Conservation (phyloP, 441 rosid genomes). For the Erodium moschatum region DNA sequence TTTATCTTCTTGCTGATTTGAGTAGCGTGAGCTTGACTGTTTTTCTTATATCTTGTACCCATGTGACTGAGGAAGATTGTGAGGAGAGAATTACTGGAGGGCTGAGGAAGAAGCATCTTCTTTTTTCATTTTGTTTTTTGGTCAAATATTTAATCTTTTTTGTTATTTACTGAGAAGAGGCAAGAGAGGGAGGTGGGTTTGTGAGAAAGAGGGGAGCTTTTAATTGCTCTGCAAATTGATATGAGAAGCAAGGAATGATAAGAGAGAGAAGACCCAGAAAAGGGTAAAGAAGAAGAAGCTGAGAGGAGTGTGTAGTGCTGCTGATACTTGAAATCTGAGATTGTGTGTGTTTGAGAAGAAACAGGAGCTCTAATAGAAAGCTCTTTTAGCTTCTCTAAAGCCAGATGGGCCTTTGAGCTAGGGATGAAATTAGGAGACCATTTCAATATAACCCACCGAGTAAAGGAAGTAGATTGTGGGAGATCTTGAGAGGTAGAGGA, state of each 20-base stretch:
- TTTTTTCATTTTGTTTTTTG: neutral
- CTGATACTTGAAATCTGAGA: neutral
- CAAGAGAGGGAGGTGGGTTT: conserved; percentile 5
- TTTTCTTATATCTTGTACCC: neutral
- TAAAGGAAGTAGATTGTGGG: neutral
- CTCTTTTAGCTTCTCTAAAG: neutral
- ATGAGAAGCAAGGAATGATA: conserved; percentile 22
- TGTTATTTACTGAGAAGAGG: neutral
- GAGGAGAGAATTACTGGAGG: neutral
- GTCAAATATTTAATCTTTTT: neutral
- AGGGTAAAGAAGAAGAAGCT: neutral
- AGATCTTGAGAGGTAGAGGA: neutral
- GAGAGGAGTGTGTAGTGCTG: neutral
- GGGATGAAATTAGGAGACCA: too few species aligned
- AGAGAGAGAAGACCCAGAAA: conserved; percentile 8
- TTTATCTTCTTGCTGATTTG: neutral
- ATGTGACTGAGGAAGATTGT: neutral
- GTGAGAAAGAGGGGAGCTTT: neutral
- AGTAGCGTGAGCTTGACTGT: neutral
- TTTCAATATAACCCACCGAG: neutral
- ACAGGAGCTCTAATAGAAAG: too few species aligned
- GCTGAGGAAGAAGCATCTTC: neutral
- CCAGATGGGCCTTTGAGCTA: neutral
- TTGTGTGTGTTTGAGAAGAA: too few species aligned
- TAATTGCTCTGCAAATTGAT: conserved; percentile 6